phyloP scores from a whole-genome alignment of 805 yeast genomes.

The Pichia heedii region DNA sequence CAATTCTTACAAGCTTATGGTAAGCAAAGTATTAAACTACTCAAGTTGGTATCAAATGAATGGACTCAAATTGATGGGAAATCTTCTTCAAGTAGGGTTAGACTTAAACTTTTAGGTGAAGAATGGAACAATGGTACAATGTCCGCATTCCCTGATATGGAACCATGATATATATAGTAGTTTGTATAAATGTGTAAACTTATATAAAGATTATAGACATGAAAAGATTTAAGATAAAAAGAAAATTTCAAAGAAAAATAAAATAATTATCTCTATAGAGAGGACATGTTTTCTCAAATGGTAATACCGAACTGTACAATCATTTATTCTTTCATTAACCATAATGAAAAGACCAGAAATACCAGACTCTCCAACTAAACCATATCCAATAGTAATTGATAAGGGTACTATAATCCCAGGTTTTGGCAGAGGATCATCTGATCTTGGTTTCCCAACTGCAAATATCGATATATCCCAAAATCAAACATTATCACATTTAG shows the following conservation, averaged over 20 bases:
- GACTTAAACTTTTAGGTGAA: conserved; percentile 70
- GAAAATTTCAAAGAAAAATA: too few species aligned
- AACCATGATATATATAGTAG: neutral
- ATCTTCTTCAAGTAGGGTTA: conserved; percentile 67
- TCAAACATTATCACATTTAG: conserved; percentile 33
- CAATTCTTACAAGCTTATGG: conserved; percentile 54
- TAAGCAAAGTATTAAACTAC: conserved; percentile 56
- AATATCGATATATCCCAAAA: conserved; percentile 59
- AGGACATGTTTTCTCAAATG: too few species aligned
- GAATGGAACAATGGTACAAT: conserved; percentile 55
- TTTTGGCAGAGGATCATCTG: conserved; percentile 92
- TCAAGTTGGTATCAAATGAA: conserved; percentile 35
- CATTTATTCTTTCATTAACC: neutral
- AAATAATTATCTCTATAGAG: too few species aligned
- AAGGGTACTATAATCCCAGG: conserved; percentile 59
- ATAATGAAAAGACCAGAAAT: conserved; percentile 32
- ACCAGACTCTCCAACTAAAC: conserved; percentile 34
- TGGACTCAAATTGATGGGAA: conserved; percentile 49
- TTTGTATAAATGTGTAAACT: too few species aligned
- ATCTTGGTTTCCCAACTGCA: conserved; percentile 93
- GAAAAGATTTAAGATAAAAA: conserved; percentile 30
- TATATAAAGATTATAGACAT: conserved; percentile 10
- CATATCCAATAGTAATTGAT: conserved; percentile 41
- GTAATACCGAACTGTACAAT: neutral
- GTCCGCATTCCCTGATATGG: conserved; percentile 37